Evolutionary conservation across 257 asterid species (phyloP).

Genomic region (Anisodus acutangulus): DNA sequence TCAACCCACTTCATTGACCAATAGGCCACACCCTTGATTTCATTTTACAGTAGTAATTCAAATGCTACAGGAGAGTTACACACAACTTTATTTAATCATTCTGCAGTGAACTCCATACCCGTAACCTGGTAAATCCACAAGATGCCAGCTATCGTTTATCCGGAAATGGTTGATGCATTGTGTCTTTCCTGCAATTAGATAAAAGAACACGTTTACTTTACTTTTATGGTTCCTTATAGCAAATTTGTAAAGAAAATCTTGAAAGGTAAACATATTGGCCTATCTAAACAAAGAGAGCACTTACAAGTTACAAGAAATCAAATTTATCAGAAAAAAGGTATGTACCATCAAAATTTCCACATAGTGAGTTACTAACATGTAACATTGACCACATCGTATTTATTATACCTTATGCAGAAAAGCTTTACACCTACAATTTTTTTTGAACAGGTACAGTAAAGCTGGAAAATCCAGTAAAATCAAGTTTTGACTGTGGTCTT

Average conservation of each 20-base stretch:
- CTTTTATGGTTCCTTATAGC: not conserved
- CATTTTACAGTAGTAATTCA: not conserved
- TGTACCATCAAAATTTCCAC: not conserved
- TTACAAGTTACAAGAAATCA: not conserved
- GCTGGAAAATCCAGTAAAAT: not conserved
- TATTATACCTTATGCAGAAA: not conserved
- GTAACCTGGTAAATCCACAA: slow-evolving; percentile 98
- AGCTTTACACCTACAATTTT: not conserved
- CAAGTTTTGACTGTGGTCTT: not conserved
- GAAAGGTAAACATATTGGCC: not conserved
- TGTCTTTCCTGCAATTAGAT: slow-evolving; percentile 83
- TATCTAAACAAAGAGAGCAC: not conserved
- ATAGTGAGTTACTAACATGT: not conserved
- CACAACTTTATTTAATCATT: not conserved
- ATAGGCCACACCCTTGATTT: not conserved
- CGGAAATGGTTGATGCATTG: slow-evolving; percentile 98
- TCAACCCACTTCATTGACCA: not conserved
- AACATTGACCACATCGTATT: not conserved
- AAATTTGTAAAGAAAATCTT: not conserved
- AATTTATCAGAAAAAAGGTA: not conserved
- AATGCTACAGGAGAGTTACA: not conserved
- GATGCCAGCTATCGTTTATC: slow-evolving; percentile 87
- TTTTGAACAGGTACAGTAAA: not conserved
- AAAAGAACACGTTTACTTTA: not conserved
- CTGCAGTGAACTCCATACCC: slow-evolving; percentile 57